phyloP scores from a whole-genome alignment of 2,329 filamentous ascomycete genomes.

The Thielaviopsis populi region DNA sequence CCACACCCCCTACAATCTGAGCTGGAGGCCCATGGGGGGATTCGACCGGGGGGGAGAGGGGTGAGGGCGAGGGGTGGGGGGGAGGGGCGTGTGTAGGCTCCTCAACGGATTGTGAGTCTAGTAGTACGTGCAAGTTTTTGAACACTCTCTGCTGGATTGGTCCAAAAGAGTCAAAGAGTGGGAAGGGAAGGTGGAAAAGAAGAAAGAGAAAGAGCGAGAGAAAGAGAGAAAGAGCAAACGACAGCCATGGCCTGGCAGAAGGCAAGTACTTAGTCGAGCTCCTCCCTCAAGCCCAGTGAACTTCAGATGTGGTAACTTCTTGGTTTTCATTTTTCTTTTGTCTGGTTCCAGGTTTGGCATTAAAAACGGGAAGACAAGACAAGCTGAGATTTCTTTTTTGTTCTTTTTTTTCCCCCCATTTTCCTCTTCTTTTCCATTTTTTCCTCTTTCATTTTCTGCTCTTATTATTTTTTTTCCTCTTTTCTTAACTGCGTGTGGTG shows the following conservation, averaged over 20 bases:
- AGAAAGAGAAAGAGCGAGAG: background rate
- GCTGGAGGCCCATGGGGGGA: background rate
- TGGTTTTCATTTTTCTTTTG: background rate
- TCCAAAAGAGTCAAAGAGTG: background rate
- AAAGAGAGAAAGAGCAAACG: background rate
- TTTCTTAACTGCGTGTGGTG: background rate
- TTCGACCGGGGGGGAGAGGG: background rate
- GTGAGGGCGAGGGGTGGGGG: too few species aligned
- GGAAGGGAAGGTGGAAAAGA: background rate
- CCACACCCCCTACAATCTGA: background rate
- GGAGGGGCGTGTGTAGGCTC: background rate
- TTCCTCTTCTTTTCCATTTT: background rate
- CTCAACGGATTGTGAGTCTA: background rate
- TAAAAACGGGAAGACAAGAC: too few species aligned
- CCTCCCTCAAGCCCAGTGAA: background rate
- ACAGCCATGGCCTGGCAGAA: background rate
- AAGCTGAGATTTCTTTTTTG: too few species aligned
- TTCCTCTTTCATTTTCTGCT: background rate
- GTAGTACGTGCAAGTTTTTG: background rate
- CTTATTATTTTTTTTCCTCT: background rate
- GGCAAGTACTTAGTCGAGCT: background rate
- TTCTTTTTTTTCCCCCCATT: background rate
- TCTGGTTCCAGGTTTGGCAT: background rate
- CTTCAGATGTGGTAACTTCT: background rate
- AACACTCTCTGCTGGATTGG: background rate